Base-by-base conservation (phyloP, 2,329 filamentous ascomycete species). In the Chaetomiaceae sp. region DNA sequence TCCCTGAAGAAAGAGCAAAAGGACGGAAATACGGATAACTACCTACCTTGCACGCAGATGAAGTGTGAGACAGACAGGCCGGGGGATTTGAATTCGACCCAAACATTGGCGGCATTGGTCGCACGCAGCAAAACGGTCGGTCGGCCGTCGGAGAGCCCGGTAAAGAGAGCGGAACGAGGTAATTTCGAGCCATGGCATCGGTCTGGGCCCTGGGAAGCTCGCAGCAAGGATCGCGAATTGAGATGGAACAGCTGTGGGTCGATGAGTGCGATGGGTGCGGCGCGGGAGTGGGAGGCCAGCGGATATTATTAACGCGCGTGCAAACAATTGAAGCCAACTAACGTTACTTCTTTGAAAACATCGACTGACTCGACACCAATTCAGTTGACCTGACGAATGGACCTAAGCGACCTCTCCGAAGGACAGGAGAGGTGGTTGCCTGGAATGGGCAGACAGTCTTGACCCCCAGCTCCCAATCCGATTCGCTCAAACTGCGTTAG, bases 121-220 rank as follows among this genome's bases (percentile, higher is more conserved):
- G n/a, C 38, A 41, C 8, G n/a, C n/a, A 34, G 30, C 3, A n/a
- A 9, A 7, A n/a, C n/a, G n/a, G n/a, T 12, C 16, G 7, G 23
- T 47, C 33, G 40, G 34, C 39, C 20, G 39, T 23, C 23, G 49
- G 44, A 45, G 34, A 42, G 48, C 21, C 48, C 47, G 39, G 33
- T 23, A 34, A 41, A 39, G 20, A 30, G 42, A 42, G 21, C 35
- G 41, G 12, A 27, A 13, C 23, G 47, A 44, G 47, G 33, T 25
- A 50, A 43, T 43, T 50, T 50, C 33, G 39, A 38, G 33, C n/a
- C n/a, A n/a, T n/a, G 17, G 30, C 7, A 20, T 12, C 17, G 23
- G 25, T 38, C 40, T 31, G 21, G 47, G 21, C 21, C 30, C 31
- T 2, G 8, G 20, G 27, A 25, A 3, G 14, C 20, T 31, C 16